phyloP scores from a whole-genome alignment of 2,329 filamentous ascomycete genomes.

The Colletotrichum sp. region DNA sequence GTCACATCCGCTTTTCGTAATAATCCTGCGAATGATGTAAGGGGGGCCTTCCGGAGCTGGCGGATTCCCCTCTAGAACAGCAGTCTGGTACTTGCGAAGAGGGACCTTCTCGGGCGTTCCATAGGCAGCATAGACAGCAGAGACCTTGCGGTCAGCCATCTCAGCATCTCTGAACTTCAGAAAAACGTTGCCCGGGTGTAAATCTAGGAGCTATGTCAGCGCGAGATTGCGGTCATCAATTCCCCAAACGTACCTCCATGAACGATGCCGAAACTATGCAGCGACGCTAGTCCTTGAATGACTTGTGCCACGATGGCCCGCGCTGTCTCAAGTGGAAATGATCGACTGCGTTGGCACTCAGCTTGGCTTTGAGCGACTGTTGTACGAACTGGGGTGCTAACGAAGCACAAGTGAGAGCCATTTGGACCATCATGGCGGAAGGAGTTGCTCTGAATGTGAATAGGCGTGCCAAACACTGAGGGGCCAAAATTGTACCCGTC shows the following conservation, averaged over 20 bases:
- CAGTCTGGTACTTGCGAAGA: neutral
- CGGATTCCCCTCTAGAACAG: neutral
- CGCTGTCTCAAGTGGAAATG: neutral
- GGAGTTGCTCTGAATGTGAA: neutral
- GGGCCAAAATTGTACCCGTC: neutral
- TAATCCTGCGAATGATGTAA: neutral
- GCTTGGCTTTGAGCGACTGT: neutral
- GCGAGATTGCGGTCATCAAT: neutral
- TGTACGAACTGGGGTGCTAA: neutral
- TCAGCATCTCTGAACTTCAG: neutral
- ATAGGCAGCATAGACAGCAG: neutral
- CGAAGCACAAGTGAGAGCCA: neutral
- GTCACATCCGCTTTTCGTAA: neutral
- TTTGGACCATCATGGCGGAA: neutral
- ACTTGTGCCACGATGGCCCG: neutral
- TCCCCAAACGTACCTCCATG: neutral
- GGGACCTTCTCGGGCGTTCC: neutral
- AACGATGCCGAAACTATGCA: rapidly evolving
- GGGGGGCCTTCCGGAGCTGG: neutral
- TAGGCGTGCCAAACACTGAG: neutral
- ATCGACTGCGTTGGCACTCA: neutral
- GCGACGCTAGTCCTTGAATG: neutral
- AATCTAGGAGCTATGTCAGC: neutral
- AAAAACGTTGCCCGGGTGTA: neutral
- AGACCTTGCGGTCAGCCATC: neutral